phyloP scores from a whole-genome alignment of 2,329 filamentous ascomycete genomes.

The Colletotrichum camelliae region DNA sequence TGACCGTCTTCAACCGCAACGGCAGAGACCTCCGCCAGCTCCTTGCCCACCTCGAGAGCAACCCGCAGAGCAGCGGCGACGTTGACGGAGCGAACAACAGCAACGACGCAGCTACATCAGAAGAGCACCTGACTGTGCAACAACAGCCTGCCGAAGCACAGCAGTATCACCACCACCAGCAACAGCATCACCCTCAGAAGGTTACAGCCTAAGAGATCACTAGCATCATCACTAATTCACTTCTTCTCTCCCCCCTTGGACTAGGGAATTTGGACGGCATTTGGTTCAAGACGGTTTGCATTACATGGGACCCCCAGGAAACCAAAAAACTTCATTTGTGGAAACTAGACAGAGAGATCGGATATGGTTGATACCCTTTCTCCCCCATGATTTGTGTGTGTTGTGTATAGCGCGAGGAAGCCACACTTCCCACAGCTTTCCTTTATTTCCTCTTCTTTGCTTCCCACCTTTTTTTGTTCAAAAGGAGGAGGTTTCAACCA shows the following conservation, averaged over 20 bases:
- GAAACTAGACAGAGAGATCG: constrained; percentile 16
- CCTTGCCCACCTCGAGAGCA: constrained; percentile 36
- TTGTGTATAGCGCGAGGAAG: background rate
- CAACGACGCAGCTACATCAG: background rate
- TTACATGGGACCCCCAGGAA: background rate
- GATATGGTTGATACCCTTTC: constrained; percentile 13
- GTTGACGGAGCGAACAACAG: background rate
- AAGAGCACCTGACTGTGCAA: background rate
- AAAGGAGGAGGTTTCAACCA: background rate
- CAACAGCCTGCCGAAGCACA: background rate
- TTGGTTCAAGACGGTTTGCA: background rate
- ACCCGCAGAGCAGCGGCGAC: background rate
- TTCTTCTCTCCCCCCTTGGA: background rate
- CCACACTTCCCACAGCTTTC: background rate
- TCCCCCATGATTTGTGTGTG: constrained; percentile 5
- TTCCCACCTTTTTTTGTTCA: background rate
- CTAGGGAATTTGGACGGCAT: background rate
- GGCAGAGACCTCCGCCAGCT: constrained; percentile 49
- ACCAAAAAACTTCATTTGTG: background rate
- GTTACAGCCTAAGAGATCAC: background rate
- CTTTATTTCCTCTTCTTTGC: background rate
- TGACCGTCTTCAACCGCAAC: constrained; percentile 43
- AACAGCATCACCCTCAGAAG: background rate
- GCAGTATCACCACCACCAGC: background rate
- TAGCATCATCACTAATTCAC: background rate